Conservation (phyloP, 768 basidiomycete species). For the Leccinum variicolor region DNA sequence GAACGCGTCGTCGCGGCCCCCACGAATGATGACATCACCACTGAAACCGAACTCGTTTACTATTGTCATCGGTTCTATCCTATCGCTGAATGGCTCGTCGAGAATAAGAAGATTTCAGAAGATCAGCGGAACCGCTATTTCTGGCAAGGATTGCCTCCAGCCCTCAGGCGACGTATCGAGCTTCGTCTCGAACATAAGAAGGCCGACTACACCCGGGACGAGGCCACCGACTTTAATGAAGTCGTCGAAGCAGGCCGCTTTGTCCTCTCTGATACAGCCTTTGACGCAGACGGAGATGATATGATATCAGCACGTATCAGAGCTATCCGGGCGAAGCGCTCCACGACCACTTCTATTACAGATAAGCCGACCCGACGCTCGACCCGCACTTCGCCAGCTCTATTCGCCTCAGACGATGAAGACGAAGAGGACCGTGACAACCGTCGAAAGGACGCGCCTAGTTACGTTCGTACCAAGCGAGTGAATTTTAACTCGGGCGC, state of each 20-base stretch:
- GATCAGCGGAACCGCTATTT: neutral
- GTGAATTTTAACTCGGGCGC: neutral
- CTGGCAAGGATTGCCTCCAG: neutral
- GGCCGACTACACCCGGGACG: neutral
- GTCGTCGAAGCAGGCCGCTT: neutral
- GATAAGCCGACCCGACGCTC: neutral
- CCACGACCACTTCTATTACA: neutral
- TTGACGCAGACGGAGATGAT: neutral
- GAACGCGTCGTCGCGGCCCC: neutral
- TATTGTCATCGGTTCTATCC: neutral
- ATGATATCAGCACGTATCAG: neutral
- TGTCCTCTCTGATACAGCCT: neutral
- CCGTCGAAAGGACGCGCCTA: neutral
- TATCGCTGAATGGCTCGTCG: neutral
- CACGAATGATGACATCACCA: neutral
- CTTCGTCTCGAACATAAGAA: neutral
- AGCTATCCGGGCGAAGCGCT: neutral
- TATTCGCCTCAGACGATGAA: neutral
- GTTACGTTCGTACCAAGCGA: neutral
- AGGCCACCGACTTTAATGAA: neutral
- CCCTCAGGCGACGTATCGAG: neutral
- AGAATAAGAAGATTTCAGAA: neutral
- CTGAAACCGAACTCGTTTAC: neutral
- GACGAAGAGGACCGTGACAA: neutral
- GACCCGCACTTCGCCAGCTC: neutral